phyloP scores from a whole-genome alignment of 306 rosid genomes.

The Potentilla sterilis region DNA sequence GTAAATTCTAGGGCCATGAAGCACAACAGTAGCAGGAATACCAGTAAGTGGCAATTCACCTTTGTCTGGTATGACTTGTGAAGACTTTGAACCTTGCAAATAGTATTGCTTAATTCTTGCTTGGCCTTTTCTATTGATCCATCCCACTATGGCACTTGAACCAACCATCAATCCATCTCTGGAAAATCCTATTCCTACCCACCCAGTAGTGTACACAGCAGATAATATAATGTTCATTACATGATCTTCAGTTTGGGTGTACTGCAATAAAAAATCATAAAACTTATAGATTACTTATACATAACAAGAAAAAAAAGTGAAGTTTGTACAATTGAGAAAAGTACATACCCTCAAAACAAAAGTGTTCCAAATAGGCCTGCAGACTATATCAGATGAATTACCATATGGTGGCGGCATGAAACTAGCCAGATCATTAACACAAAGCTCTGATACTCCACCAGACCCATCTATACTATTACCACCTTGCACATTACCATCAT shows the following conservation, averaged over 20 bases:
- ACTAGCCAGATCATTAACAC: conserved; percentile 53
- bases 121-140: conserved; percentile 79
- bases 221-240: conserved; percentile 75
- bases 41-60: conserved; percentile 91
- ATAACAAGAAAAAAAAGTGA: background rate
- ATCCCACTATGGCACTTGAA: conserved; percentile 96
- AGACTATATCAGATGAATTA: conserved; percentile 55
- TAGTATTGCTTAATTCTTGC: conserved; percentile 82
- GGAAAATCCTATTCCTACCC: conserved; percentile 96
- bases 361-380: conserved; percentile 87
- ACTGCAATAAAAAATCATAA: conserved; percentile 43
- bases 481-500: conserved; percentile 21
- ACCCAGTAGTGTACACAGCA: conserved; percentile 84
- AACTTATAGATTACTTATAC: background rate
- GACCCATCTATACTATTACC: conserved; percentile 1
- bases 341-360: conserved; percentile 75
- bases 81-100: conserved; percentile 63
- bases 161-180: conserved; percentile 89
- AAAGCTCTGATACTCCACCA: conserved; percentile 33
- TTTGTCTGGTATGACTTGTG: conserved; percentile 68
- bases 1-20: conserved; percentile 83
- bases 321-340: background rate
- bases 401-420: conserved; percentile 88
- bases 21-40: conserved; percentile 75
- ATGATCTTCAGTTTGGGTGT: conserved; percentile 57